Base-by-base conservation (phyloP, 1,284 basidiomycete species). In the Wallemia ichthyophaga region DNA sequence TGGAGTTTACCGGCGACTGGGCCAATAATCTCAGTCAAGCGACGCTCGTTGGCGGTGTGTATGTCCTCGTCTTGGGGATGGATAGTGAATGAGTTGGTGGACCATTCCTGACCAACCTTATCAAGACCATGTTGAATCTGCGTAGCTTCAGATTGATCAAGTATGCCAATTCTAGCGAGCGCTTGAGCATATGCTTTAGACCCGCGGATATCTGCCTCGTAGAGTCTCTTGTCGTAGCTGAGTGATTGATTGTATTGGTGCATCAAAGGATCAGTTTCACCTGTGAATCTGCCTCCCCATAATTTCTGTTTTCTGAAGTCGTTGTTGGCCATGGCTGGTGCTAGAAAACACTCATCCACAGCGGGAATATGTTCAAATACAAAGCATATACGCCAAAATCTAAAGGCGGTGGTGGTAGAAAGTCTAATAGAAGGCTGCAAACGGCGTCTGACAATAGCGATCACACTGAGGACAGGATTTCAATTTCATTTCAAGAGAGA, bases 41-140 rank as follows among this genome's bases (percentile, higher is more conserved):
- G 78, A 59, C 94, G 82, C 71, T 98, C 92, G 67, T 98, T 98
- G 61, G 94, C 94, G n/a, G 92, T 98, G 70, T 98, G 92, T 62
- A 98, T 96, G 67, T 98, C 92, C 67, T 98, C 92, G 67, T 98
- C 92, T 65, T 92, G 88, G 17, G 78, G 73, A 62, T 80, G 73
- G 54, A 79, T 71, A 62, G 73, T 67, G 67, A 94, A 92, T 80
- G 86, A 64, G 26, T 13, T 33, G 24, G 17, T 5, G 5, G 5
- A n/a, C 92, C 92, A 98, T 72, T 96, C 92, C 65, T 78, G 72
- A 61, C 77, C 80, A 59, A 98, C 88, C 48, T 72, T 69, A 62
- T 75, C 72, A 58, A 98, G 75, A n/a, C 91, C 92, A 32, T 78
- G 71, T 28, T 79, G 75, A 64, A 96, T 87, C 70, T 78, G 77